phyloP scores from a whole-genome alignment of 78 protist species.

The Polysphondylium violaceum region DNA sequence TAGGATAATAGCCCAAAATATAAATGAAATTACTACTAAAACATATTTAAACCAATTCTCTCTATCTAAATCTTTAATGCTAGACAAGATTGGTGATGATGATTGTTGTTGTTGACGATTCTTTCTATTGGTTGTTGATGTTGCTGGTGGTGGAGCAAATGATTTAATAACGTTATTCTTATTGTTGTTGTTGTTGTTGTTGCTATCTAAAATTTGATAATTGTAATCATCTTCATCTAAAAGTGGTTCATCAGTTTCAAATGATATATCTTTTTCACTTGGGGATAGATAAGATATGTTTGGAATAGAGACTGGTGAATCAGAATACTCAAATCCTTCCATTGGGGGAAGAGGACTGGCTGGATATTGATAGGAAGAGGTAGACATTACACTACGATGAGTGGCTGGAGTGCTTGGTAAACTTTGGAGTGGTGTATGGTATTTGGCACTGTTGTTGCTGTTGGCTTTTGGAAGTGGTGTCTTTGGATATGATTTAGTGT shows the following conservation, averaged over 20 bases:
- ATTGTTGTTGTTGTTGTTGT: not conserved
- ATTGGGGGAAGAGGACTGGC: not conserved
- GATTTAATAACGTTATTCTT: not conserved
- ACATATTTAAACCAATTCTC: not conserved
- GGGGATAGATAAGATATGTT: conserved; percentile 11
- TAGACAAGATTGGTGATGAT: not conserved
- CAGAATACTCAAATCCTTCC: conserved; percentile 2
- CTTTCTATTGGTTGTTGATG: not conserved
- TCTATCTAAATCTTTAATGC: no score
- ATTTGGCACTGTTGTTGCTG: not conserved
- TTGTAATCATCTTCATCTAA: not conserved
- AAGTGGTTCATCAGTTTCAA: conserved; percentile 3
- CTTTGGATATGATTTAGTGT: conserved; percentile 15
- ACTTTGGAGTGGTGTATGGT: not conserved
- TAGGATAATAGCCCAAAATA: conserved; percentile 6
- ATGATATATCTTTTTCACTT: conserved; percentile 31
- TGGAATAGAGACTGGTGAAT: conserved; percentile 35
- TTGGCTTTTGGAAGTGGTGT: conserved; percentile 19
- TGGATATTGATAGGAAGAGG: conserved; percentile 1
- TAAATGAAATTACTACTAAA: conserved; percentile 14
- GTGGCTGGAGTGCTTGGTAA: conserved; percentile 25
- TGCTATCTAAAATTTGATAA: not conserved
- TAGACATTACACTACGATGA: not conserved
- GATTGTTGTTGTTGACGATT: not conserved
- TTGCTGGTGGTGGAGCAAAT: not conserved